Base-by-base conservation (phyloP, 441 rosid species). In the Croton setiger region DNA sequence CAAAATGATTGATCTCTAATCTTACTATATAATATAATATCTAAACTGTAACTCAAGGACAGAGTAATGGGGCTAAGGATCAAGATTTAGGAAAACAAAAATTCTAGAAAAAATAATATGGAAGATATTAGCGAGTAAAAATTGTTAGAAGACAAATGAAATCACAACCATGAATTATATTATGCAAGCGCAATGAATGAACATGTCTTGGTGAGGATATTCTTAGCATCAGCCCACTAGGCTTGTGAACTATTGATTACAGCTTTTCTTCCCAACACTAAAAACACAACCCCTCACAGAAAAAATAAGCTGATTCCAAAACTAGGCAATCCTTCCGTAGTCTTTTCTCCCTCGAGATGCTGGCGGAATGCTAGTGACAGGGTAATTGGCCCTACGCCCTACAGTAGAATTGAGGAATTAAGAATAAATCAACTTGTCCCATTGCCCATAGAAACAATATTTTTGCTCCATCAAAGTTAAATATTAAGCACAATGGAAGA, bases 311-410 rank as follows among this genome's bases (percentile, higher is more conserved):
- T 36, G 67, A 70, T 72, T 69, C 63, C 74, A 51, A 75, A 80
- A 76, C 84, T 83, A 91, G 62, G 87, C 79, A 74, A 88, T 87
- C 81, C 89, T 91, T 83, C 94, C 98, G 66, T 85, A 83, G 79
- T 96, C 98, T 81, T 85, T 90, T 85, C 90, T 92, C 74, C 96
- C 96, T 58, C 92, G 92, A 66, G 93, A 87, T 80, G 97, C 72
- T 11, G 98, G 84, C 17, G 86, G 93, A 57, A 88, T 85, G 83
- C 82, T 89, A 36, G 92, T 74, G 68, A 83, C 78, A 41, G 92
- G 83, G 81, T 87, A 87, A 81, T 81, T 89, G 59, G 81, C 83
- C 87, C 92, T 83, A 72, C 93, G 97, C 73, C 98, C 97, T 93
- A 75, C 88, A 84, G 62, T 52, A 75, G 39, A 78, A 66, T 60